A percentile compares a stretch with the other conserved stretches of the same genome.
phyloP scores from a whole-genome alignment of 2,329 filamentous ascomycete species.

The Penicillium occitanis region DNA sequence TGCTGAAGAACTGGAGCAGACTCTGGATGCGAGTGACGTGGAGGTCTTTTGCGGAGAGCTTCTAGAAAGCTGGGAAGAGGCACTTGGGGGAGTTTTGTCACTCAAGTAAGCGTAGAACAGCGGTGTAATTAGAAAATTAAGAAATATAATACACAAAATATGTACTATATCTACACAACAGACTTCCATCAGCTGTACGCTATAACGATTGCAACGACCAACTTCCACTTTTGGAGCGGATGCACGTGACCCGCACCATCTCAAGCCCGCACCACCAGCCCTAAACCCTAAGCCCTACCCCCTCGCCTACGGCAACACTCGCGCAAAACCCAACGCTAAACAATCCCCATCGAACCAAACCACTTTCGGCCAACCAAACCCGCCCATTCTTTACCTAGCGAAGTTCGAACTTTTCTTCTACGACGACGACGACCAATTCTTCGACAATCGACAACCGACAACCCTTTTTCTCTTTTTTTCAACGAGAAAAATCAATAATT shows the following conservation, averaged over 20 bases:
- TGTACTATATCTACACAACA: not conserved
- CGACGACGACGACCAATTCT: slow-evolving; percentile 19
- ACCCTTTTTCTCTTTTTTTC: slow-evolving; percentile 26
- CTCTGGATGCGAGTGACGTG: slow-evolving; percentile 39
- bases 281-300: slow-evolving; percentile 43
- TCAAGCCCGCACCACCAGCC: slow-evolving; percentile 22
- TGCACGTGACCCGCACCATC: slow-evolving; percentile 6
- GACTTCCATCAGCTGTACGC: not conserved
- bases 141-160: not conserved
- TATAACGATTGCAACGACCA: not conserved
- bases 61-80: slow-evolving; percentile 51
- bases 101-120: slow-evolving; percentile 27
- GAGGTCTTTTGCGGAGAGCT: slow-evolving; percentile 47
- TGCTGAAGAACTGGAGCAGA: slow-evolving; percentile 34
- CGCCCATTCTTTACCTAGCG: slow-evolving; percentile 5
- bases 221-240: not conserved
- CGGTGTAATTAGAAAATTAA: not conserved
- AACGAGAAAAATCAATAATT: slow-evolving; percentile 31
- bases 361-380: slow-evolving; percentile 14
- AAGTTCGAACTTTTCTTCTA: slow-evolving; percentile 5
- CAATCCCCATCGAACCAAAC: slow-evolving; percentile 35
- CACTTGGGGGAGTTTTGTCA: slow-evolving; percentile 41
- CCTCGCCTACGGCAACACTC: slow-evolving; percentile 33
- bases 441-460: slow-evolving; percentile 16
- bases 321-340: slow-evolving; percentile 11